These are phyloP conservation scores for Avena insularis DNA, from an alignment of 176 grass and related monocot genomes.

Conservation along the genomic window DNA sequence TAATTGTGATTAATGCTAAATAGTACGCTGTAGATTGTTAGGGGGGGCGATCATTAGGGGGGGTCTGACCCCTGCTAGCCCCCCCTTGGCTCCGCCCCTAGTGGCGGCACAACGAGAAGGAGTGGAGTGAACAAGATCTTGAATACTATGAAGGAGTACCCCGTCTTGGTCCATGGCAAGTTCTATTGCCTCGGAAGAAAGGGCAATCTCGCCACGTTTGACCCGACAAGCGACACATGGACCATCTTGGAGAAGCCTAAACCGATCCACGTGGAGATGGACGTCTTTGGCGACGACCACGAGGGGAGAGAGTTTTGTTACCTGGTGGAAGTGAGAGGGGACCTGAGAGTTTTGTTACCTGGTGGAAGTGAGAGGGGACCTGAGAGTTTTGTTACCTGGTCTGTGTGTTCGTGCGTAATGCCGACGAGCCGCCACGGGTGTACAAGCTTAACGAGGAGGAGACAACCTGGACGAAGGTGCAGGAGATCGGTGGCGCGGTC, in stretches of 20 bases:
- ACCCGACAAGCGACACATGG: not conserved
- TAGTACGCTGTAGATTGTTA: too few relatives aligned
- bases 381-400: not conserved
- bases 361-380: too few relatives aligned
- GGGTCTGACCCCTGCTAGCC: too few relatives aligned
- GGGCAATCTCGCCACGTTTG: not conserved
- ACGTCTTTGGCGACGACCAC: not conserved
- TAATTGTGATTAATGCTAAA: too few relatives aligned
- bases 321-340: not conserved
- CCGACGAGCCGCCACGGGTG: not conserved
- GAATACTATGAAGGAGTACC: not conserved
- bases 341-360: not conserved
- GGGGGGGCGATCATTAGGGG: too few relatives aligned
- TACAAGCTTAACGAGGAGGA: not conserved
- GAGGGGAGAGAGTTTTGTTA: not conserved
- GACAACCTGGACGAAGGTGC: not conserved
- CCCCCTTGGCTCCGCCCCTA: too few relatives aligned
- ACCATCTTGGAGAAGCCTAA: slow-evolving; percentile 11
- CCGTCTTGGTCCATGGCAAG: not conserved
- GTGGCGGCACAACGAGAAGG: fast-evolving
- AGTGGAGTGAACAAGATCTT: not conserved
- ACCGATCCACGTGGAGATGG: not conserved
- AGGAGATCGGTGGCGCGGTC: slow-evolving; percentile 4
- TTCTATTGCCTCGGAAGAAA: not conserved
- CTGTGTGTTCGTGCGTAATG: not conserved